Evolutionary conservation across 108 stramenopile species (phyloP).

Genomic region (Pseudonitzschia delicatissima): DNA sequence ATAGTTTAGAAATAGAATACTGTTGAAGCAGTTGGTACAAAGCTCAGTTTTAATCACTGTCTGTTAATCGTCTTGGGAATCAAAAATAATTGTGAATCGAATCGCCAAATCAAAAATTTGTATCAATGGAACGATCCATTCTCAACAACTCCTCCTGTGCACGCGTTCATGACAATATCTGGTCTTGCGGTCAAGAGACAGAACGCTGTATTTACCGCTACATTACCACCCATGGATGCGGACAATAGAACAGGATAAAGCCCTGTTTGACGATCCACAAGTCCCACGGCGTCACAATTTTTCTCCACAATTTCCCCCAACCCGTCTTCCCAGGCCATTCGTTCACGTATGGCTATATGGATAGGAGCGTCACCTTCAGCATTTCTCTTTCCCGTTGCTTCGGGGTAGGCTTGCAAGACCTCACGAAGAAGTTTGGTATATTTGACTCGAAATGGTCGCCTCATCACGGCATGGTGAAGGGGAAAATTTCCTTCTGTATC

Average conservation of each 20-base stretch:
- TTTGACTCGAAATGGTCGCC: conserved; percentile 42
- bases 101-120: too few relatives aligned
- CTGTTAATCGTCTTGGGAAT: too few relatives aligned
- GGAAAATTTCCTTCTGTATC: conserved; percentile 37
- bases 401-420: conserved; percentile 25
- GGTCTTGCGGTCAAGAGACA: conserved; percentile 27
- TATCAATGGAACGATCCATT: conserved; percentile 55
- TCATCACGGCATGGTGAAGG: conserved; percentile 25
- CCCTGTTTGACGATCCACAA: conserved; percentile 23
- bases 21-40: too few relatives aligned
- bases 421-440: conserved; percentile 26
- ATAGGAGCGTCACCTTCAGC: conserved; percentile 29
- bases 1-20: too few relatives aligned
- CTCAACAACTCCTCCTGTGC: conserved; percentile 22
- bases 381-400: conserved; percentile 32
- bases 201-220: conserved; percentile 34
- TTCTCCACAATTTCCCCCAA: conserved; percentile 28
- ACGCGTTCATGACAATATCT: conserved; percentile 18
- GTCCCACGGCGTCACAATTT: conserved; percentile 12
- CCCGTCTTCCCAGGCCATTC: conserved; percentile 40
- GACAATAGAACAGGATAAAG: conserved; percentile 42
- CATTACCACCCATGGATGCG: conserved; percentile 35
- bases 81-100: conserved; percentile 40
- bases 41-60: too few relatives aligned
- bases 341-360: conserved; percentile 35